These are phyloP conservation scores for Blastocystis hominis DNA, from an alignment of 352 stramenopile genomes.

Conservation along the genomic window DNA sequence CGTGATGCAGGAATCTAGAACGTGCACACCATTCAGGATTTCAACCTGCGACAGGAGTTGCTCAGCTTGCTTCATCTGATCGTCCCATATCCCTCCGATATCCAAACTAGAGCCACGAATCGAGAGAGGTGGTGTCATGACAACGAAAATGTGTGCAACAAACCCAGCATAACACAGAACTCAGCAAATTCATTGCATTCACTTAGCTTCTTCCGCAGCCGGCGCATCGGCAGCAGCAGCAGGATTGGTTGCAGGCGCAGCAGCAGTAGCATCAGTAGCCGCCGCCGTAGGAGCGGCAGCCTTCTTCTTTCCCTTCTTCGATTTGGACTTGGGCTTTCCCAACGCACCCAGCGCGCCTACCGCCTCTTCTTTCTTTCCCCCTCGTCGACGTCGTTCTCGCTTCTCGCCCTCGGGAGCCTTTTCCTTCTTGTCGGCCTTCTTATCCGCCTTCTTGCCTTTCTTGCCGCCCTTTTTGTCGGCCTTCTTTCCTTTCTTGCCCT, in stretches of 20 bases:
- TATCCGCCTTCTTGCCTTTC: neutral
- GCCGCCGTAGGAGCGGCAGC: neutral
- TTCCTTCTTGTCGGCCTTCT: slow-evolving; percentile 15
- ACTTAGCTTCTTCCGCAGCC: neutral
- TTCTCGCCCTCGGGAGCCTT: neutral
- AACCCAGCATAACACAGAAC: neutral
- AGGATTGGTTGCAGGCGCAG: too few relatives aligned
- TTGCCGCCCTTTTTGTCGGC: neutral
- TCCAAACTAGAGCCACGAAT: neutral
- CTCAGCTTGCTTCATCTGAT: neutral
- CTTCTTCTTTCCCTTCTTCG: slow-evolving; percentile 1
- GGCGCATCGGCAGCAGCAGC: too few relatives aligned
- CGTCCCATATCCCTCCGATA: neutral
- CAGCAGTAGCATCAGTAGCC: too few relatives aligned
- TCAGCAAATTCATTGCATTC: neutral
- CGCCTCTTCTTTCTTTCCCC: neutral
- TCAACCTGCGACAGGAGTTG: neutral
- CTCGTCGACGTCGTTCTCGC: neutral
- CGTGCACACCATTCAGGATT: neutral
- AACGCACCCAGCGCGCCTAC: neutral
- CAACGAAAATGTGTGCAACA: neutral
- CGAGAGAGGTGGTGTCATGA: slow-evolving; percentile 2
- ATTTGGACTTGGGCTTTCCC: neutral
- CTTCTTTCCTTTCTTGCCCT: neutral
- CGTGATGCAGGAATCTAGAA: neutral